Percentiles rank a stretch among this genome's conserved stretches.
Evolutionary conservation across 2,329 filamentous ascomycete genomes (phyloP).

Genomic region (Paraphoma chrysanthemicola): DNA sequence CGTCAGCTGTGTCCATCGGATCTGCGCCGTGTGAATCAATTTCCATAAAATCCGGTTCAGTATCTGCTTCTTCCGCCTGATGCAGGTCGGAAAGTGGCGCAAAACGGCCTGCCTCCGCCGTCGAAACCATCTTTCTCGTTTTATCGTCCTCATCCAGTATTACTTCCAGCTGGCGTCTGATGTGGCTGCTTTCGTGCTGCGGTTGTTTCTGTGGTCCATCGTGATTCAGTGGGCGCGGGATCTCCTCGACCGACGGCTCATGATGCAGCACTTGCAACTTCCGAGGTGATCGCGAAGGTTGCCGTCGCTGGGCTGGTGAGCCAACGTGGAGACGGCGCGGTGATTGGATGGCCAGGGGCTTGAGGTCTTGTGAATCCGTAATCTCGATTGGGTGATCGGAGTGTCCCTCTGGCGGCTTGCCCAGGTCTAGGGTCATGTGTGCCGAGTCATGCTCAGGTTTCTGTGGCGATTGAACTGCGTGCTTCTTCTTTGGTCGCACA

Average conservation of each 20-base stretch:
- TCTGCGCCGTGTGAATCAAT: conserved; percentile 9
- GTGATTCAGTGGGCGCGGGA: background rate
- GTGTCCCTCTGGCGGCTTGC: conserved; percentile 12
- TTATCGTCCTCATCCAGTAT: conserved; percentile 1
- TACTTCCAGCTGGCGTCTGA: background rate
- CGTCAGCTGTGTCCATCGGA: conserved; percentile 8
- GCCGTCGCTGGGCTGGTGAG: background rate
- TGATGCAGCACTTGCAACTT: background rate
- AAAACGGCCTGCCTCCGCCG: background rate
- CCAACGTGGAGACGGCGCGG: background rate
- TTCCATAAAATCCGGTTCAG: conserved; percentile 8
- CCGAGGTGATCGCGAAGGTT: background rate
- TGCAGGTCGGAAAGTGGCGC: background rate
- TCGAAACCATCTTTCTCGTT: background rate
- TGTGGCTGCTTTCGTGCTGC: background rate
- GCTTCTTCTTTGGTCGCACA: conserved; percentile 4
- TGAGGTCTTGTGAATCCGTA: conserved; percentile 33
- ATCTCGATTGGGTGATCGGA: conserved; percentile 31
- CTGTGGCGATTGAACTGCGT: background rate
- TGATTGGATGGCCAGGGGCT: background rate
- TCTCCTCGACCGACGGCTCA: conserved; percentile 11
- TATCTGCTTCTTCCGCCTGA: background rate
- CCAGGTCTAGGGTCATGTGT: background rate
- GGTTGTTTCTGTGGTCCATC: background rate
- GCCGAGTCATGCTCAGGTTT: background rate